Percentiles rank a stretch among this genome's conserved stretches.
phyloP scores from a whole-genome alignment of 176 grass and related monocot genomes.

The Saccharum officinarum region DNA sequence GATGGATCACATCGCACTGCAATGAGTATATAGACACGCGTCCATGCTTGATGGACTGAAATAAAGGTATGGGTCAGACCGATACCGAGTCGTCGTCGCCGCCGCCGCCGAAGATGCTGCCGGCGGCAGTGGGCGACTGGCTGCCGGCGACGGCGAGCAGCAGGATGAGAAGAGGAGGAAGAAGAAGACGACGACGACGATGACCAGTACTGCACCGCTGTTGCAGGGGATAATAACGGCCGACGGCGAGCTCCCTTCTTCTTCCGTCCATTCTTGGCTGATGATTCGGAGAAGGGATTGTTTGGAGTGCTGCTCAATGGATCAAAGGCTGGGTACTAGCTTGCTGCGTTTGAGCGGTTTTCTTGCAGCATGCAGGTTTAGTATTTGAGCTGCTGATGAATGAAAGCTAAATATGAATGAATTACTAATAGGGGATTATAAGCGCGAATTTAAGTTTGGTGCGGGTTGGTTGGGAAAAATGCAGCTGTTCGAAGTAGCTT shows the following conservation, averaged over 20 bases:
- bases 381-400: too few species aligned
- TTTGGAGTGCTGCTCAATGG: too few species aligned
- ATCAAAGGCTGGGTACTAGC: too few species aligned
- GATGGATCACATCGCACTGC: neutral
- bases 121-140: neutral
- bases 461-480: neutral
- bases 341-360: neutral
- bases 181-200: neutral
- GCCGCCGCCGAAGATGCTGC: slow-evolving; percentile 12
- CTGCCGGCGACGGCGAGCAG: neutral
- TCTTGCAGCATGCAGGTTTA: too few species aligned
- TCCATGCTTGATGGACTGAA: neutral
- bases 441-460: neutral
- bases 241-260: neutral
- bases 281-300: neutral
- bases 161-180: neutral
- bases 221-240: neutral
- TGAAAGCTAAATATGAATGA: too few species aligned
- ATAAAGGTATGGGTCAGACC: neutral
- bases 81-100: neutral
- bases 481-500: neutral
- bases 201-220: neutral
- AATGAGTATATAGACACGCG: neutral
- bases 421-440: too few species aligned
- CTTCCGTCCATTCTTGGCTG: neutral